A percentile compares a stretch with the other conserved stretches of the same genome.
These are phyloP conservation scores for Candida ponderosae DNA, from an alignment of 805 yeast genomes.

Conservation along the genomic window DNA sequence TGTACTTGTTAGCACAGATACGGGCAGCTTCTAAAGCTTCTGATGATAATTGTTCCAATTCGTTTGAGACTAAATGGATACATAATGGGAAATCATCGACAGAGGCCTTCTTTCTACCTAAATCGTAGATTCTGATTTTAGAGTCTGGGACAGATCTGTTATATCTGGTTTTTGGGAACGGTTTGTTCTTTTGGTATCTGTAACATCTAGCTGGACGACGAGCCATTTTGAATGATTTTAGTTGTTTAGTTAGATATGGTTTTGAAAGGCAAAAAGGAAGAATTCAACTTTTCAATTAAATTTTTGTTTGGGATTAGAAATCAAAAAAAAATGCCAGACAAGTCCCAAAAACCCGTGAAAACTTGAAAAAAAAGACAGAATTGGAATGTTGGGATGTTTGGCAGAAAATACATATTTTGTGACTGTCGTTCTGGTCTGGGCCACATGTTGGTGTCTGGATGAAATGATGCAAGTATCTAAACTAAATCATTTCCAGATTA, in stretches of 20 bases:
- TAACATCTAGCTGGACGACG: conserved; percentile 99
- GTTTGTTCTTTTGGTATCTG: conserved; percentile 99
- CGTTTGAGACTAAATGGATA: conserved; percentile 98
- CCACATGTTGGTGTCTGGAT: neutral
- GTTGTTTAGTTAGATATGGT: neutral
- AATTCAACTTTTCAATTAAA: neutral
- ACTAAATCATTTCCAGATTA: neutral
- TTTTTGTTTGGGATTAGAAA: conserved; percentile 4
- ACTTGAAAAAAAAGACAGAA: no score
- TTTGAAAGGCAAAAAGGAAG: neutral
- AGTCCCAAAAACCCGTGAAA: no score
- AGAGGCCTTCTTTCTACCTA: conserved; percentile 99
- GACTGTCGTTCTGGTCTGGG: neutral
- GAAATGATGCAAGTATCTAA: neutral
- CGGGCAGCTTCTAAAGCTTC: conserved; percentile 99
- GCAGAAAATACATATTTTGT: no score
- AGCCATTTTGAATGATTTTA: conserved; percentile 71
- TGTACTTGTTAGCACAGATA: conserved; percentile 99
- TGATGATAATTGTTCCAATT: conserved; percentile 97
- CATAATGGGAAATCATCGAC: conserved; percentile 99
- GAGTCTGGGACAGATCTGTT: conserved; percentile 99
- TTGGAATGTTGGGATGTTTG: neutral
- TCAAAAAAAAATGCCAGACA: neutral
- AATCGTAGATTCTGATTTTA: conserved; percentile 97
- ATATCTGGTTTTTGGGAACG: conserved; percentile 99